Percentiles rank a stretch among this genome's conserved stretches.
phyloP scores from a whole-genome alignment of 306 rosid genomes.

The Prunus padus region DNA sequence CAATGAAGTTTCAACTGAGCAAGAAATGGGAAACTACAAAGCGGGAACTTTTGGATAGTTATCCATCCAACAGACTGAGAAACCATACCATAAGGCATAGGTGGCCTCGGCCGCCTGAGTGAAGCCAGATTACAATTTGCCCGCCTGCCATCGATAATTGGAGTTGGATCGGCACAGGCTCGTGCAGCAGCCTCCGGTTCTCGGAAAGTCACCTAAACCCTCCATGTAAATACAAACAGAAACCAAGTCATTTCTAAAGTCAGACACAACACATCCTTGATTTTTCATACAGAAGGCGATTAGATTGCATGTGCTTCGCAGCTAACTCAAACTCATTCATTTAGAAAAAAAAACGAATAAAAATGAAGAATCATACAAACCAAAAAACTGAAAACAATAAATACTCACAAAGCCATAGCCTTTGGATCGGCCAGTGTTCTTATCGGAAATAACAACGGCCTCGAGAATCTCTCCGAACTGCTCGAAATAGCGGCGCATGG shows the following conservation, averaged over 20 bases:
- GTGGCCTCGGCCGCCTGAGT: slow-evolving; percentile 77
- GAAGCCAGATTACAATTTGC: slow-evolving; percentile 97
- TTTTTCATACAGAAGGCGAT: no score
- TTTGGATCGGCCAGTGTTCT: slow-evolving; percentile 93
- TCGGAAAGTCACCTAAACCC: slow-evolving; percentile 98
- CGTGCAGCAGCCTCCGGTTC: slow-evolving; percentile 94
- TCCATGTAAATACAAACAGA: slow-evolving; percentile 69
- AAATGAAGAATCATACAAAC: neutral
- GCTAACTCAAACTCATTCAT: no score
- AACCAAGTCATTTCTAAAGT: slow-evolving; percentile 55
- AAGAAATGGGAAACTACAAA: neutral
- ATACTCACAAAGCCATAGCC: slow-evolving; percentile 98
- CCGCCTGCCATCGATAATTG: slow-evolving; percentile 89
- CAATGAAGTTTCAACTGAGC: neutral
- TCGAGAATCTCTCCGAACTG: slow-evolving; percentile 90
- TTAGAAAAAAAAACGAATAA: no score
- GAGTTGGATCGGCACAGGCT: slow-evolving; percentile 88
- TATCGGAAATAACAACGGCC: slow-evolving; percentile 90
- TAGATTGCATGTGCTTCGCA: no score
- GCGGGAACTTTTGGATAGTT: neutral
- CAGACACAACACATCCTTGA: neutral
- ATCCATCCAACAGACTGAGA: neutral
- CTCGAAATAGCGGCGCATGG: slow-evolving; percentile 81
- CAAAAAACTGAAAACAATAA: slow-evolving; percentile 28
- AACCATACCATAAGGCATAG: slow-evolving; percentile 57